These are phyloP conservation scores for Magnolia officinalis DNA, from an alignment of 164 flowering plant genomes.

Conservation along the genomic window DNA sequence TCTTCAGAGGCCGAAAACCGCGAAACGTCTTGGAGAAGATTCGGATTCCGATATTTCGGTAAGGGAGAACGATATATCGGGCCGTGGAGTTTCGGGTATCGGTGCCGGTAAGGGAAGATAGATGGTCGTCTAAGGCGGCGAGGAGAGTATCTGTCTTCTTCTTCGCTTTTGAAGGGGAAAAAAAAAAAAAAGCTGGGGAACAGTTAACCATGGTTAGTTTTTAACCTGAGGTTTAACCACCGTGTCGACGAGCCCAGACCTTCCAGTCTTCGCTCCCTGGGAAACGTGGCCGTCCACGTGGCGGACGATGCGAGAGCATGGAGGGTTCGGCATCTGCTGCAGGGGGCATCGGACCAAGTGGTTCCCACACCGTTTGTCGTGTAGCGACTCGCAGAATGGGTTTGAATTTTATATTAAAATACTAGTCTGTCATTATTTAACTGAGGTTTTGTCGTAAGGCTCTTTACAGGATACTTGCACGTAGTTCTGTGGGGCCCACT, in stretches of 20 bases:
- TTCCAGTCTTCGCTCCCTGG: not conserved
- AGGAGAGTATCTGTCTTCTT: not conserved
- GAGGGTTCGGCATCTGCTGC: slow-evolving; percentile 8
- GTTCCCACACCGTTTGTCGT: slow-evolving; percentile 9
- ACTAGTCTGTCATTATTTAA: too few relatives aligned
- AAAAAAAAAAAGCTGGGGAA: not conserved
- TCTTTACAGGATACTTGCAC: too few relatives aligned
- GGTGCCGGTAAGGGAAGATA: not conserved
- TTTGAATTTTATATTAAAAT: too few relatives aligned
- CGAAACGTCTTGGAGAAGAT: not conserved
- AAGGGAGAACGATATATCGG: not conserved
- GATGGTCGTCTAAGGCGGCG: slow-evolving; percentile 5
- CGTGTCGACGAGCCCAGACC: too few relatives aligned
- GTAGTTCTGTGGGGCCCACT: too few relatives aligned
- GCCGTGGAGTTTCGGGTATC: not conserved
- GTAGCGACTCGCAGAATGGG: not conserved
- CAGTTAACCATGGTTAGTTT: not conserved
- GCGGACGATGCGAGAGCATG: not conserved
- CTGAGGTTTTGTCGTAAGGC: too few relatives aligned
- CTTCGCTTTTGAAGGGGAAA: not conserved
- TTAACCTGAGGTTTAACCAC: not conserved
- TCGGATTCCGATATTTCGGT: not conserved
- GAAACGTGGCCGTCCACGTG: slow-evolving; percentile 19
- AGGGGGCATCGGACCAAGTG: not conserved
- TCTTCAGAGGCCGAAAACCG: not conserved